phyloP scores from a whole-genome alignment of 202 grass and related monocot genomes.

The Alloteropsis angusta region DNA sequence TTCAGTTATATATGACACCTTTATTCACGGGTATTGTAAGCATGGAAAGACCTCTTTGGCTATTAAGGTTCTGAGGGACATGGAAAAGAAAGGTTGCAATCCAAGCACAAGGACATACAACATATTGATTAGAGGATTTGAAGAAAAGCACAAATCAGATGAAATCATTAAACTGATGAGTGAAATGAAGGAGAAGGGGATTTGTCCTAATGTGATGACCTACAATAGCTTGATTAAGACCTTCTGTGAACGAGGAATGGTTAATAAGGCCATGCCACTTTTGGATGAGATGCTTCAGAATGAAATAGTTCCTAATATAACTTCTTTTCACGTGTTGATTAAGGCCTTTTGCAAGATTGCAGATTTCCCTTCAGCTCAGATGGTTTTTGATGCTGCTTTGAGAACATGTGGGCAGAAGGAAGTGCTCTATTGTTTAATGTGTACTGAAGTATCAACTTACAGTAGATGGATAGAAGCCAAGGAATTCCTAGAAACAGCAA shows the following conservation, averaged over 20 bases:
- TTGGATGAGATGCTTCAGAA: slow-evolving; percentile 92
- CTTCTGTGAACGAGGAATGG: slow-evolving; percentile 59
- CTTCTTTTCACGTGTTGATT: slow-evolving; percentile 79
- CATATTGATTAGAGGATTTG: slow-evolving; percentile 75
- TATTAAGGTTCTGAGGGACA: slow-evolving; percentile 83
- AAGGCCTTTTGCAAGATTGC: slow-evolving; percentile 55
- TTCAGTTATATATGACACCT: slow-evolving; percentile 77
- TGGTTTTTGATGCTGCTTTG: slow-evolving; percentile 67
- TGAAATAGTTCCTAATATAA: slow-evolving; percentile 65
- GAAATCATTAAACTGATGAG: slow-evolving; percentile 76
- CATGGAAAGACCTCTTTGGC: slow-evolving; percentile 70
- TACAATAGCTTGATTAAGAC: slow-evolving; percentile 83
- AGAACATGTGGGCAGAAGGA: slow-evolving; percentile 74
- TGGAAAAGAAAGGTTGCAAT: slow-evolving; percentile 82
- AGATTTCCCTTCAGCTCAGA: slow-evolving; percentile 63
- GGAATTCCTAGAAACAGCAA: slow-evolving; percentile 51
- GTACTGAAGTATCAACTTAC: slow-evolving; percentile 49
- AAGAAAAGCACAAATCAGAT: slow-evolving; percentile 53
- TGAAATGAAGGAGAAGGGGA: slow-evolving; percentile 74
- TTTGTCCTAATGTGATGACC: slow-evolving; percentile 57
- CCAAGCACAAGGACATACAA: slow-evolving; percentile 89
- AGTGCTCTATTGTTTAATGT: slow-evolving; percentile 75
- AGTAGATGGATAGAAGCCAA: slow-evolving; percentile 60
- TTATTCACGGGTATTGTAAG: slow-evolving; percentile 75
- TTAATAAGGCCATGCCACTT: slow-evolving; percentile 56